phyloP scores from a whole-genome alignment of 306 rosid genomes.

The Vigna reflexopilosa region DNA sequence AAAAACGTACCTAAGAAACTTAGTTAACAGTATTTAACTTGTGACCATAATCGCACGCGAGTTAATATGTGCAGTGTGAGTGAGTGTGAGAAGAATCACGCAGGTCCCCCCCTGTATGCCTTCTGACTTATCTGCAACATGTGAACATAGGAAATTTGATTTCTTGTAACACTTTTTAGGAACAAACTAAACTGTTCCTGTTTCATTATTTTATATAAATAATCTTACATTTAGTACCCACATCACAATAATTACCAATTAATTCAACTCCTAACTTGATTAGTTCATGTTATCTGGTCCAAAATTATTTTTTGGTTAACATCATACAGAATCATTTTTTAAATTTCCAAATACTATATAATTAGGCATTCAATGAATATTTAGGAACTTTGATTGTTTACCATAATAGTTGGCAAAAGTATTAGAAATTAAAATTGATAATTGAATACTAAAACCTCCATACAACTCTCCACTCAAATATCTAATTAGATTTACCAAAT shows the following conservation, averaged over 20 bases:
- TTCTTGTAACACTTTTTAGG: not conserved
- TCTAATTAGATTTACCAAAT: not conserved
- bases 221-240: not conserved
- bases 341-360: not conserved
- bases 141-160: not conserved
- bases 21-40: not conserved
- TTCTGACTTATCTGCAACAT: not conserved
- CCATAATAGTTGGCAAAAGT: not conserved
- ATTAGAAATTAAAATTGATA: conserved; percentile 14
- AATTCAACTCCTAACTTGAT: not conserved
- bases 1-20: not conserved
- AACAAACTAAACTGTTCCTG: not conserved
- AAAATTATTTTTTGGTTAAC: not conserved
- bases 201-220: not conserved
- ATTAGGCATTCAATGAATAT: not conserved
- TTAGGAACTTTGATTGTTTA: not conserved
- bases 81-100: not conserved
- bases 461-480: conserved; percentile 22
- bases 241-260: not conserved
- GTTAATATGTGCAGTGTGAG: not conserved
- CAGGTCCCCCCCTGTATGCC: not conserved
- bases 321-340: not conserved
- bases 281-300: not conserved
- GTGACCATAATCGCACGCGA: not conserved
- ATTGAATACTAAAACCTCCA: conserved; percentile 15